Percentiles rank a stretch among this genome's conserved stretches.
These are phyloP conservation scores for Vaccinium vitisidaea DNA, from an alignment of 148 eudicot species.

Conservation along the genomic window DNA sequence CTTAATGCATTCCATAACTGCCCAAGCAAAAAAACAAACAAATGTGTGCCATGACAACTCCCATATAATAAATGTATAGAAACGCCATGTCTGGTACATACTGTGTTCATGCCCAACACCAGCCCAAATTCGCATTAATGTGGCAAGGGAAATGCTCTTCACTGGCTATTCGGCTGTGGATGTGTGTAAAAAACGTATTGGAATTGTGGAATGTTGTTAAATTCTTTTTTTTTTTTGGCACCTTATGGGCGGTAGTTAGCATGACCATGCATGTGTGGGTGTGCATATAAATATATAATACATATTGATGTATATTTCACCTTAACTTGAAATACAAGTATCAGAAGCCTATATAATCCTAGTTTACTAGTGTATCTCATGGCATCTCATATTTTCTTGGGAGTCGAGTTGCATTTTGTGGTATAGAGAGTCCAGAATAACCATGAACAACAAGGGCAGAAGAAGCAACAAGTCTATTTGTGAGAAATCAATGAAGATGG, in stretches of 20 bases:
- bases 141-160: neutral
- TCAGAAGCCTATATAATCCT: constrained; percentile 13
- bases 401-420: neutral
- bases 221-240: neutral
- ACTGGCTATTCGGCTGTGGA: neutral
- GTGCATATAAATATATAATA: neutral
- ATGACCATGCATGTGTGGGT: neutral
- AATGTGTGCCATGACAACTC: neutral
- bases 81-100: neutral
- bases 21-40: neutral
- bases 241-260: neutral
- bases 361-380: neutral
- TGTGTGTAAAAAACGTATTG: neutral
- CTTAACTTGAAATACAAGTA: neutral
- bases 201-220: neutral
- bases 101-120: neutral
- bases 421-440: neutral
- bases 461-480: constrained; percentile 24
- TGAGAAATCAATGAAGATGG: constrained; percentile 32
- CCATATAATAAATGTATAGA: neutral
- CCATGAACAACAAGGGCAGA: constrained; percentile 24
- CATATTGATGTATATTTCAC: neutral
- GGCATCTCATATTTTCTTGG: neutral
- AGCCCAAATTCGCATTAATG: neutral
- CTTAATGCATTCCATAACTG: neutral